Base-by-base conservation (phyloP, 2,329 filamentous ascomycete genomes). In the Colletotrichum liriopes region DNA sequence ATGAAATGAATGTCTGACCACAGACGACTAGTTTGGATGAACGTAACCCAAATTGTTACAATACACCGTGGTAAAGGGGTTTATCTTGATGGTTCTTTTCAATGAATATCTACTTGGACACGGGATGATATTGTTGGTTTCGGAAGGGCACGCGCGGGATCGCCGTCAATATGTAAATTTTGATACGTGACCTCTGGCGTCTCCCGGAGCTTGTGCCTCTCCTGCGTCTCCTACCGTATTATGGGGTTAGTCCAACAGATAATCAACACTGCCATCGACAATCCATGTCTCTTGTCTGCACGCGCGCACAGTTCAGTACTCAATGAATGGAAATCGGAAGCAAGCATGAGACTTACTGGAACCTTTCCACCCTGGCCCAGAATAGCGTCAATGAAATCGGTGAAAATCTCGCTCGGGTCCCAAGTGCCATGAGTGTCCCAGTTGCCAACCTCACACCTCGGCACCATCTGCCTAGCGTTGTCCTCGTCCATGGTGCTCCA, bases 401-500 rank as follows among this genome's bases (percentile, higher is more conserved):
- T 5, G 43, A 49, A 51, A 35, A n/a, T 51, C 35, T 51, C 41
- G n/a, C 23, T 14, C 11, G 41, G 41, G 20, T 47, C 59, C 59
- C 41, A 62, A 39, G 59, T 51, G 23, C 43, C 59, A 51, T 35
- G 41, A 32, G 59, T 47, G 32, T 49, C 41, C 43, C 59, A 51
- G 43, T n/a, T 11, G 59, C 59, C 23, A 37, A 51, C 41, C 41
- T 47, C 59, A 20, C 43, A 51, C 29, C 39, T 35, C 41, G 59
- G 59, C 4, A 62, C 39, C 41, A 18, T 62, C 41, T 62, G 14
- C 43, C 12, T 32, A 51, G 16, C 14, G 5, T 62, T 29, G 59
- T 62, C 43, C 26, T 49, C n/a, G 59, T 62, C 43, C 43, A 26
- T 32, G 26, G 59, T 51, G 12, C 43, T 32, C 18, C 18, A 45